Base-by-base conservation (phyloP, 108 stramenopile species). In the Nannochloropsis salina region DNA sequence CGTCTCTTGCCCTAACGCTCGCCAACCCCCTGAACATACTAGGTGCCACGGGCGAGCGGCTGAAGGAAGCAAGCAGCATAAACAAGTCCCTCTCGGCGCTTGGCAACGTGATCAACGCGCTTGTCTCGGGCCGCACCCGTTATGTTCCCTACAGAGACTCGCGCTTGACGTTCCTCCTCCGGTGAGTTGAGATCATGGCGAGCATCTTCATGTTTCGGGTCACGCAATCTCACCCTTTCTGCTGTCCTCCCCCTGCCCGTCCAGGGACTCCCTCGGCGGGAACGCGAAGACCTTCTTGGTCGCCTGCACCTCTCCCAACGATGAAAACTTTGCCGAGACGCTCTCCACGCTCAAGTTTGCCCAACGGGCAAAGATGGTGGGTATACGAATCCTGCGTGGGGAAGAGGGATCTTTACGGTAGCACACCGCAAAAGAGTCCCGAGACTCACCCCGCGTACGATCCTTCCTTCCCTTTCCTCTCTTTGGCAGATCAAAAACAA, bases 1-100 rank as follows among this genome's bases (percentile, higher is more conserved):
- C 47, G 84, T 31, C 31, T 31, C 31, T 31, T 31, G 31, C 31
- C 31, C 31, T 31, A 31, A 31, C 31, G 31, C 31, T 31, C 31
- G 31, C 31, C 31, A 31, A 31, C 31, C 31, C 31, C 1, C 1
- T 31, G 31, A 31, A 31, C 31, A n/a, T 6, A 1, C 3, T 41
- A 43, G 82, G 84, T 81, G 89, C 88, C 10, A 88, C 86, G 20
- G 90, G 90, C 8, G 90, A 90, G 80, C 89, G 90, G n/a, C 89
- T 90, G 85, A 90, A 90, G 43, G 90, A 90, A 81, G 90, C 90
- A 18, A 88, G 87, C 42, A 88, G 86, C 88, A 90, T 90, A 84
- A 90, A 90, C 85, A 85, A 90, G 85, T 88, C 87, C 20, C 80
- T 90, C 42, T 88, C 87, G 42, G 86, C 89, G 5, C 87, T 90